Percentiles rank a stretch among this genome's conserved stretches.
Evolutionary conservation across 768 basidiomycete genomes (phyloP).

Genomic region (Mycena polygramma): DNA sequence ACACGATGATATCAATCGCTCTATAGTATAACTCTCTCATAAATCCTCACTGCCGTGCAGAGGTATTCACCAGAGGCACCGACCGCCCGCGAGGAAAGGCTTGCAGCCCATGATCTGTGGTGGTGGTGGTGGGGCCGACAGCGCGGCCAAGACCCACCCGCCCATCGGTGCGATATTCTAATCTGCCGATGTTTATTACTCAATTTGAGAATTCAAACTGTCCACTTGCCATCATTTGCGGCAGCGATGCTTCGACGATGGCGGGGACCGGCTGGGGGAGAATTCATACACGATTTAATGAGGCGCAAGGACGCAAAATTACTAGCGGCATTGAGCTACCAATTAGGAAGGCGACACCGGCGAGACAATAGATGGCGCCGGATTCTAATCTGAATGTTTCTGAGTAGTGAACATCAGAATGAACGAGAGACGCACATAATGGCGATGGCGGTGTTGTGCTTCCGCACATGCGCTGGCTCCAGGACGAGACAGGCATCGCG

Average conservation of each 20-base stretch:
- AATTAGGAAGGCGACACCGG: not conserved
- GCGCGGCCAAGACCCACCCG: no score
- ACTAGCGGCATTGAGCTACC: not conserved
- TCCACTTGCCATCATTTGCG: not conserved
- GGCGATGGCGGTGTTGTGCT: conserved; percentile 7
- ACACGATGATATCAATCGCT: no score
- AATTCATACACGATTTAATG: not conserved
- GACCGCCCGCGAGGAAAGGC: no score
- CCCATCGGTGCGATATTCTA: no score
- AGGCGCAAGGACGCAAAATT: no score
- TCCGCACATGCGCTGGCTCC: not conserved
- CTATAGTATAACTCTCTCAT: no score
- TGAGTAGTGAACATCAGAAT: not conserved
- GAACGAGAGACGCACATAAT: conserved; percentile 13
- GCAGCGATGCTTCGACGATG: not conserved
- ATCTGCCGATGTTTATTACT: no score
- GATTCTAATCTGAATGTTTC: conserved; percentile 9
- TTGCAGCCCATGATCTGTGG: no score
- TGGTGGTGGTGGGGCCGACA: no score
- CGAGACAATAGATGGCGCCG: conserved; percentile 17
- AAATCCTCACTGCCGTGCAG: no score
- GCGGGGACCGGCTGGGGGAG: not conserved
- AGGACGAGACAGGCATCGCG: not conserved
- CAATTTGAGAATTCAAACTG: no score
- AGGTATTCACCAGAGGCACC: no score